Percentiles rank a stretch among this genome's conserved stretches.
Conservation (phyloP, 2,329 filamentous ascomycete genomes). For the Trichoderma polysporum region DNA sequence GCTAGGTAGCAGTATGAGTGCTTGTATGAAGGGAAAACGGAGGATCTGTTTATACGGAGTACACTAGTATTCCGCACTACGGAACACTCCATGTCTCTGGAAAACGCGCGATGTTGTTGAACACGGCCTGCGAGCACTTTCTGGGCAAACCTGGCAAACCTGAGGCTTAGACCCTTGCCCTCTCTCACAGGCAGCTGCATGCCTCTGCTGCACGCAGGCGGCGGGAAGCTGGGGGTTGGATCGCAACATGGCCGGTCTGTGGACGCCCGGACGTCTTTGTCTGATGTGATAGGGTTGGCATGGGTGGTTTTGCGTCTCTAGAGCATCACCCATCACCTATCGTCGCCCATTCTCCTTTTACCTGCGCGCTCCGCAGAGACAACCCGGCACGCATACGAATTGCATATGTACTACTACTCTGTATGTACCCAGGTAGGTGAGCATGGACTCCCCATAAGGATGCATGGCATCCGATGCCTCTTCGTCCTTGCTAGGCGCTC, state of each 20-base stretch:
- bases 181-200: constrained; percentile 19
- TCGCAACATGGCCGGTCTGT: constrained; percentile 5
- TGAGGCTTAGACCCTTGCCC: constrained; percentile 10
- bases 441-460: constrained; percentile 1
- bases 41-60: not conserved
- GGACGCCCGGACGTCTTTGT: constrained; percentile 15
- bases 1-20: not conserved
- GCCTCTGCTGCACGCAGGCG: constrained; percentile 20
- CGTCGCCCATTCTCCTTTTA: not conserved
- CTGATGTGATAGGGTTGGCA: constrained; percentile 2
- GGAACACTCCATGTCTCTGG: not conserved
- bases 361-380: constrained; percentile 1
- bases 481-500: not conserved
- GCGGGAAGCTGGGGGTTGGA: constrained; percentile 19
- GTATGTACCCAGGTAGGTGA: not conserved
- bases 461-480: constrained; percentile 12
- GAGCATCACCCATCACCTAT: constrained; percentile 1
- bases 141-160: not conserved
- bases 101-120: not conserved
- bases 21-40: not conserved
- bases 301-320: constrained; percentile 5
- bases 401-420: not conserved
- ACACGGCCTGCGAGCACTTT: constrained; percentile 14
- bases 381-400: constrained; percentile 7
- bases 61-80: not conserved